A percentile compares a stretch with the other conserved stretches of the same genome.
Evolutionary conservation across 345 rosid genomes (phyloP).

Genomic region (Excoecaria agallocha): DNA sequence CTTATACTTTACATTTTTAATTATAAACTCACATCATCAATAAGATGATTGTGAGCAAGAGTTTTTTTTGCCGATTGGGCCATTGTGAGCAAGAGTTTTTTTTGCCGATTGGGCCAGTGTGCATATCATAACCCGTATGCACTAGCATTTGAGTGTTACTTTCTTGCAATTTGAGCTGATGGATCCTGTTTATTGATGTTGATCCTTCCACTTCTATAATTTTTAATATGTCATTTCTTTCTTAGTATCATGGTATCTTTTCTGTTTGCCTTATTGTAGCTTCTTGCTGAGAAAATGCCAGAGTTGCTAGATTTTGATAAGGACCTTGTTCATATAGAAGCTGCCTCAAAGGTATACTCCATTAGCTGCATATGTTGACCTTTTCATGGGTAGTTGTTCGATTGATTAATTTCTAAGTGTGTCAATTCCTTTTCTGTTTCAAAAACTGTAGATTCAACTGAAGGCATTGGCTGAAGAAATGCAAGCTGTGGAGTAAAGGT

Average conservation of each 20-base stretch:
- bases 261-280: slow-evolving; percentile 37
- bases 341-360: slow-evolving; percentile 84
- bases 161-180: neutral
- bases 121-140: neutral
- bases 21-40: neutral
- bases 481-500: slow-evolving; percentile 95
- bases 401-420: slow-evolving; percentile 10
- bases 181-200: neutral
- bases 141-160: neutral
- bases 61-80: slow-evolving; percentile 1
- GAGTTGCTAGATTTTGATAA: slow-evolving; percentile 85
- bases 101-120: neutral
- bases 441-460: slow-evolving; percentile 70
- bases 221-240: neutral
- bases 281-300: slow-evolving; percentile 91
- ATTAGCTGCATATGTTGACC: neutral
- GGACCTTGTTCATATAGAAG: slow-evolving; percentile 86
- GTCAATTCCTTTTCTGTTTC: slow-evolving; percentile 1
- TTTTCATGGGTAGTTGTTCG: slow-evolving; percentile 6
- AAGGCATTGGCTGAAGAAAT: slow-evolving; percentile 96
- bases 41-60: neutral
- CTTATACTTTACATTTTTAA: slow-evolving; percentile 14
- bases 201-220: neutral
- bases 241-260: neutral
- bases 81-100: too few relatives aligned